phyloP scores from a whole-genome alignment of 768 basidiomycete species.

The Termitomyces sp. region DNA sequence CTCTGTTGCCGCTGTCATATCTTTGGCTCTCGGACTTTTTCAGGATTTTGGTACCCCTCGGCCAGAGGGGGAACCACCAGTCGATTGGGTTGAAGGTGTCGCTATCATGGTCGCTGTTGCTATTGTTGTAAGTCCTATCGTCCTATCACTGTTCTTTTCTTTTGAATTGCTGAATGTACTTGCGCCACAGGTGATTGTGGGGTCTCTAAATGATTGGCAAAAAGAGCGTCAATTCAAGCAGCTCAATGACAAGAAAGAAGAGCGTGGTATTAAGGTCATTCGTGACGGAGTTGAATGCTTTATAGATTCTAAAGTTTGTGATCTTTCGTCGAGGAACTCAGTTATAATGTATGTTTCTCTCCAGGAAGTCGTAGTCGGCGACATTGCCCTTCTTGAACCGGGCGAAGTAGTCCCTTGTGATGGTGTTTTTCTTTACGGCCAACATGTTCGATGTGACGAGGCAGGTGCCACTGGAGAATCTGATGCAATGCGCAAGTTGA shows the following conservation, averaged over 20 bases:
- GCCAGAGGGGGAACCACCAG: constrained; percentile 59
- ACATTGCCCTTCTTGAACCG: constrained; percentile 87
- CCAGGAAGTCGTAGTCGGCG: constrained; percentile 91
- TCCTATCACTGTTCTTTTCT: not conserved
- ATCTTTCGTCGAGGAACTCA: constrained; percentile 5
- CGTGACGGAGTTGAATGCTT: constrained; percentile 67
- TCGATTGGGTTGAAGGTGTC: constrained; percentile 97
- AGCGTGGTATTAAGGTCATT: constrained; percentile 83
- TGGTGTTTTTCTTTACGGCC: constrained; percentile 88
- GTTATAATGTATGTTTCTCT: constrained; percentile 18
- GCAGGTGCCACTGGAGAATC: constrained; percentile 96
- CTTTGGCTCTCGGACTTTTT: constrained; percentile 91
- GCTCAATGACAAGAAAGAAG: constrained; percentile 94
- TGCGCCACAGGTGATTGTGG: constrained; percentile 68
- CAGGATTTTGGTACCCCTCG: constrained; percentile 83
- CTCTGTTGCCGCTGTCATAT: constrained; percentile 89
- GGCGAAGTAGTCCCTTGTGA: constrained; percentile 97
- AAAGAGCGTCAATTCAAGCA: constrained; percentile 94
- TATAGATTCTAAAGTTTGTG: constrained; percentile 74
- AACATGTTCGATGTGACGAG: constrained; percentile 95
- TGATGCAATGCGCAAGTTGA: constrained; percentile 87
- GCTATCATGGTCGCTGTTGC: constrained; percentile 74
- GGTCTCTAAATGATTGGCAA: constrained; percentile 96
- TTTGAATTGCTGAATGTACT: constrained; percentile 8
- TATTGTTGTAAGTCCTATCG: constrained; percentile 56